Evolutionary conservation across 768 basidiomycete genomes (phyloP).

Genomic region (Chalciporus piperatus): DNA sequence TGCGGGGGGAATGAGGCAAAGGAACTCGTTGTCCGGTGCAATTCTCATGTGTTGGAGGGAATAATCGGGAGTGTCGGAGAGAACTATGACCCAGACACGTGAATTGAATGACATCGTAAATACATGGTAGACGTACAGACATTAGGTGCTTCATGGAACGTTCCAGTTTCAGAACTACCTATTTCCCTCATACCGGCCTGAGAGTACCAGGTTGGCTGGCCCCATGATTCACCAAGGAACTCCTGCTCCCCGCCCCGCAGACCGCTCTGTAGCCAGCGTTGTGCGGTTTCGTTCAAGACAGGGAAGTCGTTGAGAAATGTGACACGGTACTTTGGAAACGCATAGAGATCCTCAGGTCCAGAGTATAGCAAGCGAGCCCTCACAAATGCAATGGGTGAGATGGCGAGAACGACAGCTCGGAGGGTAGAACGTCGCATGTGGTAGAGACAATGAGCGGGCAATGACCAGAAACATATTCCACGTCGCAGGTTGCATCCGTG

Average conservation of each 20-base stretch:
- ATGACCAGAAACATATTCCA: slow-evolving; percentile 4
- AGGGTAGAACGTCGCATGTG: slow-evolving; percentile 18
- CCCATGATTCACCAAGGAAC: slow-evolving; percentile 68
- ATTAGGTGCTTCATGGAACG: slow-evolving; percentile 18
- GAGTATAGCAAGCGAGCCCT: slow-evolving; percentile 52
- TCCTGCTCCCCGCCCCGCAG: slow-evolving; percentile 72
- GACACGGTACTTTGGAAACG: slow-evolving; percentile 81
- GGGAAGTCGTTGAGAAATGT: slow-evolving; percentile 79
- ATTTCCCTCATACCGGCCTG: slow-evolving; percentile 54
- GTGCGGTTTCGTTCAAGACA: slow-evolving; percentile 66
- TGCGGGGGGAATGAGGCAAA: slow-evolving; percentile 76
- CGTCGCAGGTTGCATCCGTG: slow-evolving; percentile 14
- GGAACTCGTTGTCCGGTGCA: slow-evolving; percentile 64
- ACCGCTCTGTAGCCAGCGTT: slow-evolving; percentile 71
- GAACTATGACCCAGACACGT: slow-evolving; percentile 16
- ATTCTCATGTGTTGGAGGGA: slow-evolving; percentile 75
- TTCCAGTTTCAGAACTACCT: slow-evolving; percentile 47
- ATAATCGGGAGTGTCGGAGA: slow-evolving; percentile 35
- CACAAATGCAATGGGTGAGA: slow-evolving; percentile 13
- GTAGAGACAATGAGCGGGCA: not conserved
- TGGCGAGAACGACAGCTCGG: slow-evolving; percentile 10
- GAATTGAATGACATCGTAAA: slow-evolving; percentile 10
- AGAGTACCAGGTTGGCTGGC: slow-evolving; percentile 37
- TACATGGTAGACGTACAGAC: slow-evolving; percentile 38
- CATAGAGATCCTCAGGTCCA: slow-evolving; percentile 75